Conservation (phyloP, 495 filamentous ascomycete species). For the Penicillium goetzii region DNA sequence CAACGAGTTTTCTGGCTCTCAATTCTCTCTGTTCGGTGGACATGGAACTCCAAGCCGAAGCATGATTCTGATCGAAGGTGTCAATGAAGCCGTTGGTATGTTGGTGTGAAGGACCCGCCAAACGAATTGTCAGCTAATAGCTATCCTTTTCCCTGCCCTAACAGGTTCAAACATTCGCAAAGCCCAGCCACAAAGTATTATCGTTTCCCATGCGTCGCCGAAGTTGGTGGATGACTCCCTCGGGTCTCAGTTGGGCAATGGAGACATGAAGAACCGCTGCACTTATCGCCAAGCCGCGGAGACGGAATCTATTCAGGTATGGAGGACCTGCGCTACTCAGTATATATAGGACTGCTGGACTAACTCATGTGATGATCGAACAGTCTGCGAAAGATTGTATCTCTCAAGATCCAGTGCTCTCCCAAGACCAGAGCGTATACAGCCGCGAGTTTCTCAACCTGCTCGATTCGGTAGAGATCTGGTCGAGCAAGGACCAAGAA, state of each 20-base stretch:
- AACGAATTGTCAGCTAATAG: conserved; percentile 8
- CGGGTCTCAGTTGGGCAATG: conserved; percentile 14
- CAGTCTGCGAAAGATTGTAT: conserved; percentile 32
- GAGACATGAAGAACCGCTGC: conserved; percentile 28
- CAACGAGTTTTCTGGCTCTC: conserved; percentile 51
- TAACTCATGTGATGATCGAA: conserved; percentile 4
- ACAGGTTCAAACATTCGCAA: conserved; percentile 30
- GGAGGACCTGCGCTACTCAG: neutral
- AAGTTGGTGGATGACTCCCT: conserved; percentile 19
- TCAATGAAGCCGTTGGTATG: conserved; percentile 48
- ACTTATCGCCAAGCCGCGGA: conserved; percentile 18
- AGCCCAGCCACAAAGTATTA: conserved; percentile 23
- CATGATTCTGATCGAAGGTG: conserved; percentile 54
- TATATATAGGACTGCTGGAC: neutral
- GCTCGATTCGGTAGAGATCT: conserved; percentile 33
- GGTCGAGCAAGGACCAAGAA: conserved; percentile 25
- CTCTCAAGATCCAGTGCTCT: conserved; percentile 26
- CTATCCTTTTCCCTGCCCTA: neutral
- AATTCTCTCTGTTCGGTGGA: conserved; percentile 45
- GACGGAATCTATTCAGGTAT: conserved; percentile 26
- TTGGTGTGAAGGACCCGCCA: neutral
- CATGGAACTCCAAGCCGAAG: conserved; percentile 29
- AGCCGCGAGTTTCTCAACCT: conserved; percentile 24
- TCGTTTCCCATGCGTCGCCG: conserved; percentile 22
- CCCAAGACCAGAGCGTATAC: conserved; percentile 15